These are phyloP conservation scores for Dalechampia spathulata DNA, from an alignment of 441 rosid genomes.

Conservation along the genomic window DNA sequence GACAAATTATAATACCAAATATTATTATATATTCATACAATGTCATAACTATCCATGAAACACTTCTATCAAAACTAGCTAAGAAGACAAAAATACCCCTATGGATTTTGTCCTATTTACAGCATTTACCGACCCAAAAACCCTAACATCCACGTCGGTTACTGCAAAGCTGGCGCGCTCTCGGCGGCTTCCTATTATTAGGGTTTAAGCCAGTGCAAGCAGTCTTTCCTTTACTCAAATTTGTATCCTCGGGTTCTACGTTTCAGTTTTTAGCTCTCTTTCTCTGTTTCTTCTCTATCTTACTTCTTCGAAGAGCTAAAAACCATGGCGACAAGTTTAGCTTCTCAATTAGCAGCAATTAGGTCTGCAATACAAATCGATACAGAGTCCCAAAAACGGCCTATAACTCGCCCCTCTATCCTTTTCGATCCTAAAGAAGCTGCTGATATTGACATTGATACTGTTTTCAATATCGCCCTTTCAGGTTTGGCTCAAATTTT, in stretches of 20 bases:
- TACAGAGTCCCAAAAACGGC: conserved; percentile 45
- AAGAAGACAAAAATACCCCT: no score
- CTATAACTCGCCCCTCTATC: conserved; percentile 57
- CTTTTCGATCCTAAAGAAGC: conserved; percentile 58
- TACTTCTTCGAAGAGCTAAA: not conserved
- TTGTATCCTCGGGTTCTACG: not conserved
- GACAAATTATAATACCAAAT: no score
- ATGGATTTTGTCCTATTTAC: no score
- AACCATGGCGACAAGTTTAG: conserved; percentile 28
- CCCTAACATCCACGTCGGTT: no score
- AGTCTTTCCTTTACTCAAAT: not conserved
- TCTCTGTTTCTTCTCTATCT: not conserved
- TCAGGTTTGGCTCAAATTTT: conserved; percentile 39
- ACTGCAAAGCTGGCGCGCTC: not conserved
- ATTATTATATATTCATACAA: no score
- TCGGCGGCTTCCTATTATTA: not conserved
- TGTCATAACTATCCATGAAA: no score
- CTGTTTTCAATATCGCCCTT: conserved; percentile 50
- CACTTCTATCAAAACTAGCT: no score
- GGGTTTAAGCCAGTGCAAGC: conserved; percentile 10
- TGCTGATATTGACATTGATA: conserved; percentile 72
- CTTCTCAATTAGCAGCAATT: conserved; percentile 63
- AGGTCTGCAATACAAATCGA: conserved; percentile 46
- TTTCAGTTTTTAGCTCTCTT: not conserved
- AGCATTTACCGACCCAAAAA: no score